A percentile compares a stretch with the other conserved stretches of the same genome.
Conservation (phyloP, 805 yeast species). For the Metschnikowia kunwiensis region DNA sequence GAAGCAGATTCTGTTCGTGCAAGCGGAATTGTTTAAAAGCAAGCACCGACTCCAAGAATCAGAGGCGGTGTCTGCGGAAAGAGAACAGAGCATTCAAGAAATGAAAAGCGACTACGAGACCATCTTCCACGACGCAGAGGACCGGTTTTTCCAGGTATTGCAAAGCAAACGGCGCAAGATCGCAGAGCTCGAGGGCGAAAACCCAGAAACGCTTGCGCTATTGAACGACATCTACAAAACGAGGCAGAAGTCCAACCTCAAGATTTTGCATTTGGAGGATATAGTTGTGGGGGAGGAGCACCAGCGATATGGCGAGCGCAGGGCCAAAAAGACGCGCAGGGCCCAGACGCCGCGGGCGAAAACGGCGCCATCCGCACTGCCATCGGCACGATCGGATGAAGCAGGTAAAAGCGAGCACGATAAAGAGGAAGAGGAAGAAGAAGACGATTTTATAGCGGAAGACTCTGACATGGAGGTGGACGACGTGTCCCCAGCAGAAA, state of each 20-base stretch:
- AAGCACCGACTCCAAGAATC: neutral
- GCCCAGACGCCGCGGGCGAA: neutral
- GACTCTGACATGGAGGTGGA: conserved; percentile 1
- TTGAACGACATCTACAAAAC: conserved; percentile 13
- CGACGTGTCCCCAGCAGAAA: neutral
- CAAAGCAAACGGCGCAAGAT: conserved; percentile 14
- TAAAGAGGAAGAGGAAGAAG: neutral
- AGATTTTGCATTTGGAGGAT: conserved; percentile 17
- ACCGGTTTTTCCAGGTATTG: conserved; percentile 19
- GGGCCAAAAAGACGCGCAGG: neutral
- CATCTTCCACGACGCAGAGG: conserved; percentile 17
- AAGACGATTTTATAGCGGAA: neutral
- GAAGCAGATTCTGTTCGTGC: conserved; percentile 7
- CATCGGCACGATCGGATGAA: no score
- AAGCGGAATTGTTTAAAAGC: neutral
- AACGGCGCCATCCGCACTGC: no score
- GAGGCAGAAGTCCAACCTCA: conserved; percentile 16
- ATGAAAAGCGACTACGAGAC: conserved; percentile 15
- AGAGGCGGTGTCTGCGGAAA: conserved; percentile 3
- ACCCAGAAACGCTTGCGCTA: conserved; percentile 6
- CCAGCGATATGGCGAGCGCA: conserved; percentile 6
- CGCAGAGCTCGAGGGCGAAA: conserved; percentile 14
- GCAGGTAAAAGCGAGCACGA: no score
- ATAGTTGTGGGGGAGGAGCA: conserved; percentile 12
- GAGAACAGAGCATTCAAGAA: conserved; percentile 14